Percentiles rank a stretch among this genome's conserved stretches.
phyloP scores from a whole-genome alignment of 2,329 filamentous ascomycete genomes.

The Arthrobotrys musiformis region DNA sequence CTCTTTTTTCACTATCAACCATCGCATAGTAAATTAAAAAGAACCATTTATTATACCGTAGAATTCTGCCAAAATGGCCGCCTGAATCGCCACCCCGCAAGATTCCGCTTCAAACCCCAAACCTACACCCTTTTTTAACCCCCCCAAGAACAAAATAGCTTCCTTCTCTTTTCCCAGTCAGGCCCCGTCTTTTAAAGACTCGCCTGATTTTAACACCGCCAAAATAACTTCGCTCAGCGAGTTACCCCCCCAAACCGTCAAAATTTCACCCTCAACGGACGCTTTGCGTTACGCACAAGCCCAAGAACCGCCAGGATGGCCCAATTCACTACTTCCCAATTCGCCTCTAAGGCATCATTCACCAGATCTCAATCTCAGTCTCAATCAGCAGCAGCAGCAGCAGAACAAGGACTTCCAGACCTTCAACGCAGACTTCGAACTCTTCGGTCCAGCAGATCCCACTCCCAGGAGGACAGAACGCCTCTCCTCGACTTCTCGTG shows the following conservation, averaged over 20 bases:
- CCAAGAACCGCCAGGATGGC: conserved; percentile 56
- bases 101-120: not conserved
- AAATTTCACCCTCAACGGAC: conserved; percentile 56
- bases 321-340: conserved; percentile 33
- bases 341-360: conserved; percentile 37
- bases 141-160: conserved; percentile 29
- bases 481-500: conserved; percentile 35
- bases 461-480: not conserved
- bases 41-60: not conserved
- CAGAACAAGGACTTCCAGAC: conserved; percentile 8
- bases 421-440: conserved; percentile 54
- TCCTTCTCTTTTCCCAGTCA: conserved; percentile 9
- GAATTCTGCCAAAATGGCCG: conserved; percentile 34
- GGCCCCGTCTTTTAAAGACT: conserved; percentile 46
- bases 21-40: not conserved
- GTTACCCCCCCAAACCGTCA: conserved; percentile 49
- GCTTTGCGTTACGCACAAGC: conserved; percentile 55
- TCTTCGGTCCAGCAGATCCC: conserved; percentile 46
- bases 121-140: not conserved
- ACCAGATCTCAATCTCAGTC: not conserved
- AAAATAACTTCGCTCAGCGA: conserved; percentile 55
- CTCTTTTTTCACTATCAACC: not conserved
- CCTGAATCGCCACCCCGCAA: conserved; percentile 27
- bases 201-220: conserved; percentile 44
- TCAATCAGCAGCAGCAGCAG: too few relatives aligned